phyloP scores from a whole-genome alignment of 2,329 filamentous ascomycete genomes.

The Seiridium unicorne region DNA sequence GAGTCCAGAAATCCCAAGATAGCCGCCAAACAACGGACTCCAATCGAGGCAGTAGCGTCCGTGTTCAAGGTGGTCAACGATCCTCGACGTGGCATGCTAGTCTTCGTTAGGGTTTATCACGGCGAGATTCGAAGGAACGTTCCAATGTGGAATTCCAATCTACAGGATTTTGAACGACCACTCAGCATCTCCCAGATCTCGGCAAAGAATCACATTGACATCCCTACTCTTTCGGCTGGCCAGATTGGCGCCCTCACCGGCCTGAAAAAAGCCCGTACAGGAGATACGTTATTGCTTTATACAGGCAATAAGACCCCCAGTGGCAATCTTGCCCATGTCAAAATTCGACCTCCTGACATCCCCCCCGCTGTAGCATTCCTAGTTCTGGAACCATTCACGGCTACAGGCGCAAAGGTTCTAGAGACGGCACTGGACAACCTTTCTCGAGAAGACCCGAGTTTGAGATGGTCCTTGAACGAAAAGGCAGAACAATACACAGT shows the following conservation, averaged over 20 bases:
- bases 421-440: conserved; percentile 74
- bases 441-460: conserved; percentile 86
- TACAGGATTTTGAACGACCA: conserved; percentile 75
- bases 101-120: conserved; percentile 90
- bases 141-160: conserved; percentile 82
- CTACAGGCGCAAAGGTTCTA: conserved; percentile 77
- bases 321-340: conserved; percentile 68
- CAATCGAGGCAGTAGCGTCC: conserved; percentile 53
- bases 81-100: conserved; percentile 78
- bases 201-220: conserved; percentile 81
- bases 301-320: conserved; percentile 61
- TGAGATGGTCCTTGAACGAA: conserved; percentile 80
- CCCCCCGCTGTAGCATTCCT: conserved; percentile 95
- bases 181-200: conserved; percentile 86
- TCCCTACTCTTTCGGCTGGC: conserved; percentile 75
- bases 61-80: conserved; percentile 97
- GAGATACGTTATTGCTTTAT: conserved; percentile 84
- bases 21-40: conserved; percentile 30
- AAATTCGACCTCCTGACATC: conserved; percentile 83
- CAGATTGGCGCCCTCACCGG: conserved; percentile 94
- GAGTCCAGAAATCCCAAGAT: conserved; percentile 24
- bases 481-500: conserved; percentile 92
- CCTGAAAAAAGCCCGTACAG: conserved; percentile 86
- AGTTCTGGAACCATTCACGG: conserved; percentile 79
- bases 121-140: conserved; percentile 74